Evolutionary conservation across 768 basidiomycete species (phyloP), one percentile per base, ranked within the genome.

Genomic region (Leucogyrophana mollusca): DNA sequence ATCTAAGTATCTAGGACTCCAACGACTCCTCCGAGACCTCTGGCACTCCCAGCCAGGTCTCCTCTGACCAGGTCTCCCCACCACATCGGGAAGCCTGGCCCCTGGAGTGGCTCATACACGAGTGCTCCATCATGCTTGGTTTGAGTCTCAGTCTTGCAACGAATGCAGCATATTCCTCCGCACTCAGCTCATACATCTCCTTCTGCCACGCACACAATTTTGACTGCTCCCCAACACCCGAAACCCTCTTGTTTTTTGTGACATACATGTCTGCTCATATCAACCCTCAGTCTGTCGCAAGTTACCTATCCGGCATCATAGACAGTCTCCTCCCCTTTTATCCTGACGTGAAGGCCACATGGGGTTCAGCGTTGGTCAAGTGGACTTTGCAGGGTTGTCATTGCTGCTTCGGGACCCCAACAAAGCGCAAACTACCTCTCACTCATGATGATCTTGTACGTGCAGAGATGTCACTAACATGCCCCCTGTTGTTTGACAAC

Each of bases 221-320:
- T 14, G 57, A 68, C 7, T 13, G 69, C 13, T 57, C 69, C 0
- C 74, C 73, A 0, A 72, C 70, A 0, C 45, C 36, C 0, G 64
- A 73, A 35, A 72, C 70, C 0, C 56, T 77, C 3, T 60, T 58
- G 11, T 64, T 68, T n/a, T 76, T 52, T 46, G 53, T 57, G 2
- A 61, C 65, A 0, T 73, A 56, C 52, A 69, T 69, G 60, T 66
- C 45, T 4, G 52, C 56, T 23, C 63, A 69, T 42, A 72, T 75
- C 37, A 54, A 66, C 35, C 70, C 72, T 0, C 34, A 46, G 5
- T 70, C 70, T 0, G 66, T 73, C 9, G 40, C 39, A 27, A 44
- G 61, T 1, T 73, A 74, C 51, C 58, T 76, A 1, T 67, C 69
- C 0, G 70, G 72, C 10, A 69, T 73, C 10, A 62, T 61, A 45